Conservation (phyloP, 176 grass and related monocot species). For the maize (Zea mays) region DNA sequence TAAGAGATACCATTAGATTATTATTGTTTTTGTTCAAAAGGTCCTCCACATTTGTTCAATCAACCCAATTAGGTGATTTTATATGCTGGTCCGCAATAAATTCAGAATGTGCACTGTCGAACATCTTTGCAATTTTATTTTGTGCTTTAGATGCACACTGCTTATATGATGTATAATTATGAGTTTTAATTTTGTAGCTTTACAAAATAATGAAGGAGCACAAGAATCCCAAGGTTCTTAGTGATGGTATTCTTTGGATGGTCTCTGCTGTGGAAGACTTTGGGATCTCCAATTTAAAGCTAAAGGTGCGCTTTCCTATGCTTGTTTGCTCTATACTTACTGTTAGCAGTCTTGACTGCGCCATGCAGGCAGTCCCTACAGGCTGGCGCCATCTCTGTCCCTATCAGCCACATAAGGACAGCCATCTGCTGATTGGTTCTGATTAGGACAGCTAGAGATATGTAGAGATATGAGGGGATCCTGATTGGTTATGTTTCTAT, state of each 20-base stretch:
- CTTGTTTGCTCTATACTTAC: not conserved
- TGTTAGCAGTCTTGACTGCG: too few species aligned
- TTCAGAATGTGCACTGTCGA: not conserved
- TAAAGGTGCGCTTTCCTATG: constrained; percentile 66
- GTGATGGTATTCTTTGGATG: constrained; percentile 96
- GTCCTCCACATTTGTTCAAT: not conserved
- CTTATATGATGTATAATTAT: constrained; percentile 21
- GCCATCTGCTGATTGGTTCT: too few species aligned
- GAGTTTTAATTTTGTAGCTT: constrained; percentile 52
- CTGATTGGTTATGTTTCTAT: too few species aligned
- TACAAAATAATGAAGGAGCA: constrained; percentile 99
- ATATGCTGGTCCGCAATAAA: not conserved
- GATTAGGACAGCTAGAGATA: too few species aligned
- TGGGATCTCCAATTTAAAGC: constrained; percentile 81
- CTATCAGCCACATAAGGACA: too few species aligned
- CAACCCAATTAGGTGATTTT: not conserved
- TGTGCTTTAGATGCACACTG: not conserved
- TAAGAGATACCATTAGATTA: constrained; percentile 36
- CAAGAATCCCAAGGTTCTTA: constrained; percentile 98
- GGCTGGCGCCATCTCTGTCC: too few species aligned
- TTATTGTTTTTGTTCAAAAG: not conserved
- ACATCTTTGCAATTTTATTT: not conserved
- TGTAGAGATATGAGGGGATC: too few species aligned
- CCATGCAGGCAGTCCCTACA: too few species aligned
- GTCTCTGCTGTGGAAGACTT: constrained; percentile 97